A percentile compares a stretch with the other conserved stretches of the same genome.
phyloP scores from a whole-genome alignment of 345 rosid genomes.

The Syzygium jambos region DNA sequence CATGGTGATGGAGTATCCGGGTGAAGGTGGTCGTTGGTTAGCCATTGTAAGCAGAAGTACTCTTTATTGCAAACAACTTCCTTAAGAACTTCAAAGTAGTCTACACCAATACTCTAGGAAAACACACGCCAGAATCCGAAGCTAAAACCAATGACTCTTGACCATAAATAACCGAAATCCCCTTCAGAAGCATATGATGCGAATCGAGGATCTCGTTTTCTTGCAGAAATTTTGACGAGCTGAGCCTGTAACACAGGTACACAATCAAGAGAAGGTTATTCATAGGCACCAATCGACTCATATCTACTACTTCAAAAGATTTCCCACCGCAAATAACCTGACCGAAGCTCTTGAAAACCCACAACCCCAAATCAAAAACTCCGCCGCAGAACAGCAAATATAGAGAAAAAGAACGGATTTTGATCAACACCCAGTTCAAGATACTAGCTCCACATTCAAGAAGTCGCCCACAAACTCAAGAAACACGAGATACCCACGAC shows the following conservation, averaged over 20 bases:
- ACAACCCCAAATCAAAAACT: background rate
- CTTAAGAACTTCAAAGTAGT: background rate
- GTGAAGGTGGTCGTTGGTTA: constrained; percentile 39
- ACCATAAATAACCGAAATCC: background rate
- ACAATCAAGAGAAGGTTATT: background rate
- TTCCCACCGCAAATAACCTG: background rate
- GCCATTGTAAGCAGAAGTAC: constrained; percentile 43
- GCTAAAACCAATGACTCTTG: background rate
- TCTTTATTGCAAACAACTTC: background rate
- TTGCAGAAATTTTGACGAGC: background rate
- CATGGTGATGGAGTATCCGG: constrained; percentile 30
- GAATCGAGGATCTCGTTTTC: background rate
- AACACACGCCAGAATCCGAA: background rate
- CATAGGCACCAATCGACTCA: background rate
- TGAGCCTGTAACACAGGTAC: background rate
- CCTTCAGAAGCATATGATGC: constrained; percentile 5
- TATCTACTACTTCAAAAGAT: background rate
- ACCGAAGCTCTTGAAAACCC: background rate
- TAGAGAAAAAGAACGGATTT: constrained; percentile 7
- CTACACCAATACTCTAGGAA: background rate
- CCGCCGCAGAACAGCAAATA: background rate
- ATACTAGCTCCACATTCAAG: background rate
- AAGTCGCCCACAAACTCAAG: background rate
- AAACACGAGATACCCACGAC: background rate
- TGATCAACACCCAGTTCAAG: constrained; percentile 25